Evolutionary conservation across 1,284 basidiomycete species (phyloP), one percentile per base, ranked within the genome.

Genomic region (Tilletia indica): DNA sequence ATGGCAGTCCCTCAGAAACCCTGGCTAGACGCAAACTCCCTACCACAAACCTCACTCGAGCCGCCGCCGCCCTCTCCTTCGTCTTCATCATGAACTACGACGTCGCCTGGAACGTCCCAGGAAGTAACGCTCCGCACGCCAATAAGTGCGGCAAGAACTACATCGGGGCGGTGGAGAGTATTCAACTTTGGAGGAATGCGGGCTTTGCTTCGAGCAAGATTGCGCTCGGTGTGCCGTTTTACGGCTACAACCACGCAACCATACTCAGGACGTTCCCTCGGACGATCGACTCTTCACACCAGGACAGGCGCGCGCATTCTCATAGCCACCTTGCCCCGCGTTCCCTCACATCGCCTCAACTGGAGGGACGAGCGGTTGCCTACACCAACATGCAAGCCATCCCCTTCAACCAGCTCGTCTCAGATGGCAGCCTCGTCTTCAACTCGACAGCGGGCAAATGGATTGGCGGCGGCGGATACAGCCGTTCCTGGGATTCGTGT

Each of bases 41-140:
- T 12, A 19, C 51, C 51, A 54, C 16, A 19, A 54, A 54, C 16
- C 51, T 54, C 51, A 54, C 51, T 6, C 51, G n/a, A 19, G 51
- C 51, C 16, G 51, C 51, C 8, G 6, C 8, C 51, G 51, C 51
- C 8, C 51, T 54, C 51, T 54, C 51, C 51, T 54, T 54, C 51
- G 21, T 54, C 51, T 54, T 54, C 51, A 19, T 54, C 16, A 54
- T 54, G 51, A 25, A 54, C 19, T 54, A 54, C 51, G 51, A 54
- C 51, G 21, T 25, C 8, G 16, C 51, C 51, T 54, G 51, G 51
- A 9, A 54, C 51, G 21, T 54, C 6, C 12, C n/a, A 11, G 51
- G 51, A 25, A 8, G 12, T 19, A 54, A 54, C 51, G 16, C 51
- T 19, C 51, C 51, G 12, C n/a, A n/a, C 51, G 19, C 16, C 19